A percentile compares a stretch with the other conserved stretches of the same genome.
Conservation (phyloP, 2,329 filamentous ascomycete genomes). For the Nothophaeocryptopus gaeumannii region DNA sequence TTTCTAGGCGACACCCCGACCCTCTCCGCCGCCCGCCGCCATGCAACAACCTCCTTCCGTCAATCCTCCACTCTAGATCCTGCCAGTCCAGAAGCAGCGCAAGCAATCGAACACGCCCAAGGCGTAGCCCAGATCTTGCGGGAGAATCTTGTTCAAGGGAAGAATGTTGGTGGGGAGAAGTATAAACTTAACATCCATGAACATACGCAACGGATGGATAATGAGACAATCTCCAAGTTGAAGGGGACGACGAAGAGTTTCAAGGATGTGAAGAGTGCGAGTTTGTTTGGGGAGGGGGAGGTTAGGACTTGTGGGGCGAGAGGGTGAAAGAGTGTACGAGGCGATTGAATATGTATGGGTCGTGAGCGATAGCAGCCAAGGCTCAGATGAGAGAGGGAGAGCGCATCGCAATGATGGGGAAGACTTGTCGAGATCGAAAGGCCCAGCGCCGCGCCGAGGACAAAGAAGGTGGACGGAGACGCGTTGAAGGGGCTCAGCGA, state of each 20-base stretch:
- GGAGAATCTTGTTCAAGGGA: conserved; percentile 85
- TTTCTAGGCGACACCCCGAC: conserved; percentile 66
- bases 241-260: conserved; percentile 40
- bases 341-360: no score
- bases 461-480: no score
- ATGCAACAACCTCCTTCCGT: conserved; percentile 74
- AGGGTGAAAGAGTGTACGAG: no score
- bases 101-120: conserved; percentile 73
- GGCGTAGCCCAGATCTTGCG: conserved; percentile 77
- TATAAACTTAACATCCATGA: conserved; percentile 81
- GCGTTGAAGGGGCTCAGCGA: no score
- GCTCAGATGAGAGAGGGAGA: no score
- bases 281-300: conserved; percentile 5
- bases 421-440: no score
- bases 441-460: no score
- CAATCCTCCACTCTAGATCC: conserved; percentile 60
- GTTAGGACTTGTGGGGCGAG: no score
- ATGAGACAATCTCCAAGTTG: conserved; percentile 77
- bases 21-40: conserved; percentile 66
- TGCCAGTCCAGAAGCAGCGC: conserved; percentile 57
- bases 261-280: conserved; percentile 40
- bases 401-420: no score
- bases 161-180: conserved; percentile 25
- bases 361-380: no score
- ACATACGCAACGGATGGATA: conserved; percentile 86